These are phyloP conservation scores for Astrothelium macrocarpum DNA, from an alignment of 495 filamentous ascomycete species.

Conservation along the genomic window DNA sequence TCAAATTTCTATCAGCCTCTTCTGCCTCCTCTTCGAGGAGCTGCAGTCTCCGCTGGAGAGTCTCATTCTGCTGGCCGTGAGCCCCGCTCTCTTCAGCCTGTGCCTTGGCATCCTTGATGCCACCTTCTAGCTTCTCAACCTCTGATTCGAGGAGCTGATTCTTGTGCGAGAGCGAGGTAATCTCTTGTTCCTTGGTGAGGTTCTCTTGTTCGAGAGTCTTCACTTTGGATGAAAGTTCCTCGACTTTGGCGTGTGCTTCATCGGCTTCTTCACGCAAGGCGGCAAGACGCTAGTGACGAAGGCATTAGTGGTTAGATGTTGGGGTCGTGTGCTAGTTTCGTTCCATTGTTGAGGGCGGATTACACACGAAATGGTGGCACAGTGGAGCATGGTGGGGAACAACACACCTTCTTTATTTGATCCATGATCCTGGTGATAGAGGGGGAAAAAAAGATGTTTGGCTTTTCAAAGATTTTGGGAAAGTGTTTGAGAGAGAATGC, in stretches of 20 bases:
- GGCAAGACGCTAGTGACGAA: slow-evolving; percentile 67
- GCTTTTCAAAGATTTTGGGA: not conserved
- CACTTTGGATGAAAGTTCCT: slow-evolving; percentile 77
- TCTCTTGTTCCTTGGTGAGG: slow-evolving; percentile 92
- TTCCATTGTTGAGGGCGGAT: not conserved
- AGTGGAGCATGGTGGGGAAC: slow-evolving; percentile 18
- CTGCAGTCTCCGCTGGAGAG: slow-evolving; percentile 82
- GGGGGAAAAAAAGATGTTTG: not conserved
- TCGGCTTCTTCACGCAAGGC: slow-evolving; percentile 88
- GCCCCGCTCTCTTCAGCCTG: slow-evolving; percentile 61
- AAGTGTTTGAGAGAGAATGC: not conserved
- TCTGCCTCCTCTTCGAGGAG: slow-evolving; percentile 96
- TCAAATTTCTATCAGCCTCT: slow-evolving; percentile 82
- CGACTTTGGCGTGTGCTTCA: slow-evolving; percentile 62
- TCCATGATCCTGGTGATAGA: slow-evolving; percentile 41
- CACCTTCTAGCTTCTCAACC: slow-evolving; percentile 76
- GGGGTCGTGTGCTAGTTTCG: not conserved
- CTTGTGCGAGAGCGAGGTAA: slow-evolving; percentile 86
- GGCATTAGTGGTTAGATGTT: slow-evolving; percentile 3
- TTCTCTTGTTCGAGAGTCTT: slow-evolving; percentile 92
- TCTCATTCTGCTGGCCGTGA: slow-evolving; percentile 76
- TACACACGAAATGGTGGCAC: not conserved
- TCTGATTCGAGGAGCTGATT: slow-evolving; percentile 80
- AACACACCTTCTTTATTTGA: slow-evolving; percentile 70
- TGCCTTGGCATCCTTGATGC: slow-evolving; percentile 69